Percentiles rank a stretch among this genome's conserved stretches.
Evolutionary conservation across 2,329 filamentous ascomycete species (phyloP).

Genomic region (Chrysoporthe cubensis): DNA sequence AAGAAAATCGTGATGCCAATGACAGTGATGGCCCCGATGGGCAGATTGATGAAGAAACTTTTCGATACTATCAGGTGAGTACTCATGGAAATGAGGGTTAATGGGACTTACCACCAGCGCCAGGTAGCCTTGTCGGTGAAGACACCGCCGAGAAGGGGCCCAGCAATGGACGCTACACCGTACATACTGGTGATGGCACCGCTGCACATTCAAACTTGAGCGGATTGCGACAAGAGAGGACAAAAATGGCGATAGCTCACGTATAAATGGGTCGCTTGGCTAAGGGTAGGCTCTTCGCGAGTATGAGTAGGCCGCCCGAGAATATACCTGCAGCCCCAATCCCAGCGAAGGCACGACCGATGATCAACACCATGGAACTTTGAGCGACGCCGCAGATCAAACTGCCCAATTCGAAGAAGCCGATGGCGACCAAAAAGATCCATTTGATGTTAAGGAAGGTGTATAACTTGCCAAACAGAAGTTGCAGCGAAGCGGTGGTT

Average conservation of each 20-base stretch:
- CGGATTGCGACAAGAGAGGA: not conserved
- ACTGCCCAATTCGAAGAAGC: conserved; percentile 46
- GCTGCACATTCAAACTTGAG: conserved; percentile 30
- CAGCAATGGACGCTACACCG: conserved; percentile 41
- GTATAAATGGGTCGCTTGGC: conserved; percentile 30
- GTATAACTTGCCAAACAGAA: conserved; percentile 44
- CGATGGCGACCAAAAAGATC: conserved; percentile 42
- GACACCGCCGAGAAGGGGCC: conserved; percentile 27
- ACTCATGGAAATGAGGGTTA: not conserved
- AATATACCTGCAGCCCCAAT: conserved; percentile 46
- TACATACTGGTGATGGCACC: conserved; percentile 49
- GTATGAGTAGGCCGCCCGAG: conserved; percentile 46
- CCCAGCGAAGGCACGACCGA: conserved; percentile 38
- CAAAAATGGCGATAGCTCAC: not conserved
- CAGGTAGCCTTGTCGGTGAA: conserved; percentile 15
- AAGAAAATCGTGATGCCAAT: conserved; percentile 23
- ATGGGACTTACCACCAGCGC: conserved; percentile 31
- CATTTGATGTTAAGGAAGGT: conserved; percentile 46
- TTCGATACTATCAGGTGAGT: not conserved
- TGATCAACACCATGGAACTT: conserved; percentile 36
- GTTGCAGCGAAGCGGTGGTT: conserved; percentile 44
- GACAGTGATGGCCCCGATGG: conserved; percentile 31
- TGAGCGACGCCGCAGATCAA: conserved; percentile 42
- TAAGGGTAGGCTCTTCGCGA: conserved; percentile 38
- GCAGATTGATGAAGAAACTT: conserved; percentile 35